A percentile compares a stretch with the other conserved stretches of the same genome.
These are phyloP conservation scores for Noccaea bulbosa DNA, from an alignment of 345 rosid species.

Conservation along the genomic window DNA sequence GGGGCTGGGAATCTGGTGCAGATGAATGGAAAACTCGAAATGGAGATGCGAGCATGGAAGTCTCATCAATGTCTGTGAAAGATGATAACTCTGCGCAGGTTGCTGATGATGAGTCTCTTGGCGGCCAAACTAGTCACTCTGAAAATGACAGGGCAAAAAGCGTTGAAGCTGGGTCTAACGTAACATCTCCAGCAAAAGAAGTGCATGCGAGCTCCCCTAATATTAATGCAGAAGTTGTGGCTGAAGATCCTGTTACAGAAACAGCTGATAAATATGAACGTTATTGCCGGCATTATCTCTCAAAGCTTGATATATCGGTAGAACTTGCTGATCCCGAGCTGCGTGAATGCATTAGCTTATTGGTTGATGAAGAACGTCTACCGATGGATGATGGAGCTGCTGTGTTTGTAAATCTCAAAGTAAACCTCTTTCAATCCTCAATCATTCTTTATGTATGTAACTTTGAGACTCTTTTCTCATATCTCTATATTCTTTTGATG, in stretches of 20 bases:
- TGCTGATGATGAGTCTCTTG: conserved; percentile 53
- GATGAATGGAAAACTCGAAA: conserved; percentile 85
- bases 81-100: conserved; percentile 62
- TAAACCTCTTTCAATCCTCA: conserved; percentile 26
- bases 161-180: conserved; percentile 51
- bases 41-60: conserved; percentile 62
- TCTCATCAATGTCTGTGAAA: conserved; percentile 59
- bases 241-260: conserved; percentile 48
- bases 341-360: conserved; percentile 53
- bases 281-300: conserved; percentile 60
- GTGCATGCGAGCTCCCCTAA: conserved; percentile 46
- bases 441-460: not conserved
- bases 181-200: conserved; percentile 56
- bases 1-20: conserved; percentile 78
- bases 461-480: not conserved
- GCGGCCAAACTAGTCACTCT: conserved; percentile 52
- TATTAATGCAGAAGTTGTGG: conserved; percentile 41
- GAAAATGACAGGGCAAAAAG: conserved; percentile 56
- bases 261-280: conserved; percentile 38
- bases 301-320: conserved; percentile 80
- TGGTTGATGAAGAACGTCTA: conserved; percentile 46
- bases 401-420: conserved; percentile 70
- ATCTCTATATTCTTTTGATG: conserved; percentile 16
- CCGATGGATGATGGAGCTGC: conserved; percentile 50
- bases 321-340: conserved; percentile 76